Percentiles rank a stretch among this genome's conserved stretches.
phyloP scores from a whole-genome alignment of 441 rosid genomes.

The Gossypium davidsonii region DNA sequence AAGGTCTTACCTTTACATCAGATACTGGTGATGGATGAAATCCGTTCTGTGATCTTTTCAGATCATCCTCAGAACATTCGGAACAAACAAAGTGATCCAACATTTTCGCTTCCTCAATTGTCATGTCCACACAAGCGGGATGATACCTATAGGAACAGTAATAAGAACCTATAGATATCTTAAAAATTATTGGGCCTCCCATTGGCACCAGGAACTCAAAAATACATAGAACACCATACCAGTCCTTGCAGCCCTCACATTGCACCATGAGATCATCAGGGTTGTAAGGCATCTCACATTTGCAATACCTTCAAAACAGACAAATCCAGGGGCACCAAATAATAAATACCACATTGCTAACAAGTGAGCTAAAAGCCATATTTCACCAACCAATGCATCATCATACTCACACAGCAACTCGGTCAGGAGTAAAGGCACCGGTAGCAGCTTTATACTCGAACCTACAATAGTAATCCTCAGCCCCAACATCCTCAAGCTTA shows the following conservation, averaged over 20 bases:
- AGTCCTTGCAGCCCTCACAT: constrained; percentile 63
- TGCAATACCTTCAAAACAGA: constrained; percentile 42
- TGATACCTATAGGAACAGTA: constrained; percentile 42
- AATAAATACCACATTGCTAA: background rate
- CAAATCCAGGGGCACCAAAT: background rate
- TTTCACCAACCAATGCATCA: constrained; percentile 2
- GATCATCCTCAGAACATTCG: constrained; percentile 46
- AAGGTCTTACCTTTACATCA: constrained; percentile 35
- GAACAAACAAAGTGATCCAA: constrained; percentile 49
- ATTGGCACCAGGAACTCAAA: background rate
- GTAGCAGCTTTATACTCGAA: constrained; percentile 59
- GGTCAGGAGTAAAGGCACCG: constrained; percentile 49
- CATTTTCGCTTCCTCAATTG: constrained; percentile 54
- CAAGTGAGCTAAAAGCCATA: constrained; percentile 11
- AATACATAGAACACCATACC: constrained; percentile 28
- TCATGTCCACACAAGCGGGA: constrained; percentile 59
- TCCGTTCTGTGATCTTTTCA: constrained; percentile 43
- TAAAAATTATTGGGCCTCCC: background rate
- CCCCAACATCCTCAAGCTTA: constrained; percentile 49
- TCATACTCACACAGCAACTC: constrained; percentile 57
- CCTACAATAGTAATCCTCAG: constrained; percentile 51
- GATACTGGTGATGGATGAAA: constrained; percentile 33
- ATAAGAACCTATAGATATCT: background rate
- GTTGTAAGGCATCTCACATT: constrained; percentile 62
- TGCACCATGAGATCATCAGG: constrained; percentile 65